Evolutionary conservation across 192 early-diverging fungal species (phyloP).

Genomic region (Coemansia sp.): DNA sequence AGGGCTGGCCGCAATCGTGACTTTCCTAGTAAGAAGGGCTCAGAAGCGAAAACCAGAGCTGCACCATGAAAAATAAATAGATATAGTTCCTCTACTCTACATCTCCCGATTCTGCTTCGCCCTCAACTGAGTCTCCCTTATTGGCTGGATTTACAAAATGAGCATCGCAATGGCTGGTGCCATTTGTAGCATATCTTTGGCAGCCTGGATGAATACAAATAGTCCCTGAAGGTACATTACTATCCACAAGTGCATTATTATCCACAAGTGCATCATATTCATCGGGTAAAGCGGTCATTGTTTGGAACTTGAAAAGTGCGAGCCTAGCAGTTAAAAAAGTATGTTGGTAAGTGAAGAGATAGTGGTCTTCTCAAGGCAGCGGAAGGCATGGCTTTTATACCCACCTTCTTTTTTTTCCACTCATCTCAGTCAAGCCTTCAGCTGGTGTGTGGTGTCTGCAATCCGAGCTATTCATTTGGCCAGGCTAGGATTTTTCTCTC

Average conservation of each 20-base stretch:
- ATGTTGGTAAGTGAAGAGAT: too few species aligned
- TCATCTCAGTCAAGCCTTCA: too few species aligned
- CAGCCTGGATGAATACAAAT: background rate
- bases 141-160: background rate
- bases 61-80: too few species aligned
- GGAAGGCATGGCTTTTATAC: too few species aligned
- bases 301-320: background rate
- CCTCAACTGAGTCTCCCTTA: background rate
- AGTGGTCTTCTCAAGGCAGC: too few species aligned
- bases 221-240: background rate
- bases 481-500: background rate
- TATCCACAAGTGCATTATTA: background rate
- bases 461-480: background rate
- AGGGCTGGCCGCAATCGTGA: too few species aligned
- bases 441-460: too few species aligned
- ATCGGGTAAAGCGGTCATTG: background rate
- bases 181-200: background rate
- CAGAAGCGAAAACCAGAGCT: too few species aligned
- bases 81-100: background rate
- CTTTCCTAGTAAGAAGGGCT: too few species aligned
- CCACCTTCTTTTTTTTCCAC: too few species aligned
- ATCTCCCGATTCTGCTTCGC: background rate
- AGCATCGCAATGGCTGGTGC: background rate
- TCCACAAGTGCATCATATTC: background rate
- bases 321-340: too few species aligned